Evolutionary conservation across 352 stramenopile species (phyloP), one percentile per base, ranked within the genome.

Genomic region (Globisporangium acanthophoron): DNA sequence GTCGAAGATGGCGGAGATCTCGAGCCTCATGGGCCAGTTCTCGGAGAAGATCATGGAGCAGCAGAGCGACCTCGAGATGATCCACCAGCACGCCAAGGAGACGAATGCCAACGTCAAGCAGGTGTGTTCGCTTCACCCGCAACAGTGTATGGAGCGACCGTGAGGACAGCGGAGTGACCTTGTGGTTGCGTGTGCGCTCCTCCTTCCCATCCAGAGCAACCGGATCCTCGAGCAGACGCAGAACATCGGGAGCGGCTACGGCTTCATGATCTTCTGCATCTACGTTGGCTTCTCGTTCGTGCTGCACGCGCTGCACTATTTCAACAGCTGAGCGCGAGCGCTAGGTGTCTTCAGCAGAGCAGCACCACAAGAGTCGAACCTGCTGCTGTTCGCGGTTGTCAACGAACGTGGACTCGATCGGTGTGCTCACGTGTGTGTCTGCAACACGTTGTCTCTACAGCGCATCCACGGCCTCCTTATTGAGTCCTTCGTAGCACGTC

Each of bases 401-500:
- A 37, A 37, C 33, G 33, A 37, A 6, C 9, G 33, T 12, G 33
- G 33, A 6, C 9, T 37, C 33, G 33, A 37, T 56, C 39, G 35
- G 16, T 59, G 33, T 45, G 18, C 16, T 18, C 49, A 41, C 3
- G 15, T 45, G 40, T 3, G 12, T 20, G 11, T 21, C 40, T 46
- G 40, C 15, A 46, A 46, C 5, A 18, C 15, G 7, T 9, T 12
- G n/a, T 40, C 35, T 21, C 49, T 78, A 92, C 39, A 92, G 73
- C 0, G 80, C 68, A 47, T 92, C 85, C 2, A 97, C 73, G 3
- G 88, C 76, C 60, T 96, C 86, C 51, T 92, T 84, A 37, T 64
- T 93, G 27, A 98, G 64, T 5, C 94, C 94, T 74, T 98, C 94
- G 62, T 98, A 98, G 55, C 91, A 98, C 3, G 92, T 98, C 35